Evolutionary conservation across 75 land plant genomes (phyloP), one percentile per base, ranked within the genome.

Genomic region (Chamaecyparis obtusa): DNA sequence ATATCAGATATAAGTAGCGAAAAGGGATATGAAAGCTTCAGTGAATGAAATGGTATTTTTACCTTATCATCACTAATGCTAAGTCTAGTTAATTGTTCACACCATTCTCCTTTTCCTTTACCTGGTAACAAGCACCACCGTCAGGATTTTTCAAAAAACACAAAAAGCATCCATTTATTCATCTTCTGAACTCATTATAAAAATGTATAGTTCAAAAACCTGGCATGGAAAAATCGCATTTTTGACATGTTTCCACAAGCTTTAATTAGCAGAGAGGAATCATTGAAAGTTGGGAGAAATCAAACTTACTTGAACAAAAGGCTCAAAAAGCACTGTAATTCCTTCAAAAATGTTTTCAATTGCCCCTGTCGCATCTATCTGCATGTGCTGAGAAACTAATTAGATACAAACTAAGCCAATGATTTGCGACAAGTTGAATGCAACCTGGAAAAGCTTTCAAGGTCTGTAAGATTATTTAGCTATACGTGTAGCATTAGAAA

Each of bases 341-440:
- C 81, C 88, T 39, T 94, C 93, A 90, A 94, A 94, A 46, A 94
- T 92, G 78, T 90, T 94, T 60, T 88, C 91, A 46, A 89, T 84
- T 2, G 94, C 83, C 87, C 90, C 91, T 83, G 72, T 90, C 75
- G 95, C 95, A 94, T 94, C 92, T 88, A 94, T 90, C 95, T 94
- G 71, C 46, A 35, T 3, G 21, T 30, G 24, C 84, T 21, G 49
- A 69, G 10, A 35, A 32, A 85, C 21, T 33, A 33, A 69, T 41
- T 33, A 85, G 56, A 24, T 54, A 16, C 19, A 85, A 86, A 88
- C 3, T 60, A 5, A 16, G 35, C 35, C 78, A 39, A 33, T 15
- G 77, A 43, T 54, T 85, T 37, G n/a, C 57, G 1, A 27, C 13
- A 39, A 24, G 37, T 83, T 39, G 1, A 35, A 44, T 41, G 85